phyloP scores from a whole-genome alignment of 2,329 filamentous ascomycete genomes.

The Volutella citrinella region DNA sequence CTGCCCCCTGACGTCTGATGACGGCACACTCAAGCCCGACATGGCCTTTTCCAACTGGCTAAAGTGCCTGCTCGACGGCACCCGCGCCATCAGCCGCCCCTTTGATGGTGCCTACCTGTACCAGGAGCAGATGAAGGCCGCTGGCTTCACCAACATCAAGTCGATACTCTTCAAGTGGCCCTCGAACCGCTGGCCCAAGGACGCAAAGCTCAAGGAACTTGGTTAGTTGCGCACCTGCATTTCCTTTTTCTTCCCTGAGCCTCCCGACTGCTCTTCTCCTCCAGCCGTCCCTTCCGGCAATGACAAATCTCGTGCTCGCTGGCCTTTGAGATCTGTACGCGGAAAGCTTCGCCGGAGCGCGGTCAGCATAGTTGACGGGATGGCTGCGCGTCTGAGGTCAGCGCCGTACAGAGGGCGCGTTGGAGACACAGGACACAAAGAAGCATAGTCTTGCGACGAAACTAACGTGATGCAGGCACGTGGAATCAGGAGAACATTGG shows the following conservation, averaged over 20 bases:
- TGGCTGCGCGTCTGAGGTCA: too few species aligned
- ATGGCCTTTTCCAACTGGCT: conserved; percentile 18
- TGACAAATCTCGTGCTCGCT: too few species aligned
- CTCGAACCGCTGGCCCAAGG: conserved; percentile 46
- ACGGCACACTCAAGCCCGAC: conserved; percentile 12
- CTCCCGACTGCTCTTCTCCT: too few species aligned
- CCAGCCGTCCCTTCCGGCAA: too few species aligned
- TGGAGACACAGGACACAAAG: neutral
- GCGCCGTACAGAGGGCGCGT: too few species aligned
- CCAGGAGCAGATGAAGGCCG: conserved; percentile 38
- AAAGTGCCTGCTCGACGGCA: conserved; percentile 21
- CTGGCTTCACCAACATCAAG: conserved; percentile 48
- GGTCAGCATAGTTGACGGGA: too few species aligned
- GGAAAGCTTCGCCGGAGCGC: too few species aligned
- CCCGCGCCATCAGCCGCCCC: conserved; percentile 22
- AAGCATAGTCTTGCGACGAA: too few species aligned
- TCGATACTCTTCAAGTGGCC: conserved; percentile 46
- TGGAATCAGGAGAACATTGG: conserved; percentile 19
- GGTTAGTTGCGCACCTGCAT: conserved; percentile 4
- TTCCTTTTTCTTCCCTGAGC: too few species aligned
- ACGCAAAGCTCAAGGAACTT: conserved; percentile 47
- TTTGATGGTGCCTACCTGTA: conserved; percentile 18
- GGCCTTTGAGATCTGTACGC: too few species aligned
- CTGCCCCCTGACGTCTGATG: conserved; percentile 11
- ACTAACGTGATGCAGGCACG: too few species aligned